Evolutionary conservation across 75 land plant genomes (phyloP), one percentile per base, ranked within the genome.

Genomic region (Gnetum montanum): DNA sequence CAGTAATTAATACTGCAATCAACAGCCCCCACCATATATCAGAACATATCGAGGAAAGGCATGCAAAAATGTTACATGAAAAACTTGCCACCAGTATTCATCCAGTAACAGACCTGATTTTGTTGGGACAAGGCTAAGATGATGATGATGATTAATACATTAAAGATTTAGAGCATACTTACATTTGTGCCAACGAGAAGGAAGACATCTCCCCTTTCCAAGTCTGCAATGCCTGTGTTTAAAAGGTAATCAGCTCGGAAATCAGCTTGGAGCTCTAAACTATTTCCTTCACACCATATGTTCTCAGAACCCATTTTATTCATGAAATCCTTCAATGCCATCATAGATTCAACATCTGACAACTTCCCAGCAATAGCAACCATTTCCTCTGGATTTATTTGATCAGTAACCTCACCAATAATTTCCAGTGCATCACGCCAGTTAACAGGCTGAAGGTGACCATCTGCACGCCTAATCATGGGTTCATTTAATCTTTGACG

Each of bases 261-360:
- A 69, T 94, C 98, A 33, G 96, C 98, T 47, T 67, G 50, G 18
- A 77, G 77, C 4, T 70, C 34, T 13, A 37, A 4, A 13, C 87
- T 87, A 67, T 71, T 82, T 47, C 96, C 96, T 76, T 94, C 98
- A 60, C 78, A 77, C 82, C 79, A 70, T 13, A 94, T 70, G 59
- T 86, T 91, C 49, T 89, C 80, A 34, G 97, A 94, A 0, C 98
- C 98, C 80, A 94, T 49, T 60, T 54, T 85, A 46, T 94, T 89
- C 46, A 94, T 64, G 47, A 79, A 70, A 67, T 94, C 98, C 52
- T 94, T 94, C 24, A 90, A 62, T 20, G 96, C 96, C 70, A 94
- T 79, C 96, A 94, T 94, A 18, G 98, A 82, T 68, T 94, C 98
- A 43, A 90, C 98, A 80, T 94, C 98, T 67, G 91, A 83, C 28